Evolutionary conservation across 192 early-diverging fungal species (phyloP).

Genomic region (Entomortierella beljakovae): DNA sequence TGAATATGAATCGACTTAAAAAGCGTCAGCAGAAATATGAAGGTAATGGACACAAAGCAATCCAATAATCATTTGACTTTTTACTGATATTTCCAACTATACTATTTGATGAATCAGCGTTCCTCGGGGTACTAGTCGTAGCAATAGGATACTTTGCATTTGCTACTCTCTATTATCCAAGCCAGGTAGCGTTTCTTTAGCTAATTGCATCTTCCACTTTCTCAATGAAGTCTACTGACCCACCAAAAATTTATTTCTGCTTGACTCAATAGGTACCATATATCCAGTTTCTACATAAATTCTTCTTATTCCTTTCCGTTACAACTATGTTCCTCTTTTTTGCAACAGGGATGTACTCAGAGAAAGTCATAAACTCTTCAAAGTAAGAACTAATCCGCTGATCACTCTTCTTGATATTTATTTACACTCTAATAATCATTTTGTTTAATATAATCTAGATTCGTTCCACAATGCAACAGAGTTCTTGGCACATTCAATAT

Average conservation of each 20-base stretch:
- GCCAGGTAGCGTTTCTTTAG: constrained; percentile 49
- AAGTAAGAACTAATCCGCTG: constrained; percentile 52
- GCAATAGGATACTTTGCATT: constrained; percentile 61
- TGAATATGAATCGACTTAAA: constrained; percentile 74
- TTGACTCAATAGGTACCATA: constrained; percentile 40
- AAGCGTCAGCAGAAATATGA: constrained; percentile 80
- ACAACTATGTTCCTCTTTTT: constrained; percentile 64
- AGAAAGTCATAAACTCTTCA: constrained; percentile 66
- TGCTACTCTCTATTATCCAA: constrained; percentile 62
- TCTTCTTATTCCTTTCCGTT: constrained; percentile 44
- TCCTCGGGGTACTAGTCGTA: constrained; percentile 43
- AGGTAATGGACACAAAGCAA: constrained; percentile 48
- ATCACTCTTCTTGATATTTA: not conserved
- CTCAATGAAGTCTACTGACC: not conserved
- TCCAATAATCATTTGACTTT: not conserved
- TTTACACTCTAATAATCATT: not conserved
- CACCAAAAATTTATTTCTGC: not conserved
- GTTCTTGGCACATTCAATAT: constrained; percentile 67
- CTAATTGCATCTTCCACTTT: not conserved
- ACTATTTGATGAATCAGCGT: constrained; percentile 14
- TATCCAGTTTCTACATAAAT: constrained; percentile 53
- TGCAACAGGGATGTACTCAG: constrained; percentile 66
- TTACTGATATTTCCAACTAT: not conserved
- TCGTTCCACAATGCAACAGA: constrained; percentile 69
- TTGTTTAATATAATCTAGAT: constrained; percentile 38